Evolutionary conservation across 1,284 basidiomycete species (phyloP).

Genomic region (Tylopilus sp.): DNA sequence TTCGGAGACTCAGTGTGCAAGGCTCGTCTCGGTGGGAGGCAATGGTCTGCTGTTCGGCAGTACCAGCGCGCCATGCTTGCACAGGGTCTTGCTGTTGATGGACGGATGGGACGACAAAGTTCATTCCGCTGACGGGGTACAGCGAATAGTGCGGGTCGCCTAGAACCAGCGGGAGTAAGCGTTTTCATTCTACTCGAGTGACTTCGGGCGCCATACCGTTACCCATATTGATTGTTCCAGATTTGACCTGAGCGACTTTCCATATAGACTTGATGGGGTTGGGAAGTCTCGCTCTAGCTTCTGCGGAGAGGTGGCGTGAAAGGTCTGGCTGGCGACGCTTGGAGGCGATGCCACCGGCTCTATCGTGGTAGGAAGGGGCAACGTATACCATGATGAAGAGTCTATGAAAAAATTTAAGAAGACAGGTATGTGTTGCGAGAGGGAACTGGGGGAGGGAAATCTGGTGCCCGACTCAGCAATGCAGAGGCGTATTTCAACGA

Average conservation of each 20-base stretch:
- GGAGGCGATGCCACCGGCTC: constrained; percentile 14
- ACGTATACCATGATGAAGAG: constrained; percentile 38
- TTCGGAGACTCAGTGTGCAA: constrained; percentile 40
- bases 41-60: constrained; percentile 39
- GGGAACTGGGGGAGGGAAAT: background rate
- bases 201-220: constrained; percentile 31
- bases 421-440: background rate
- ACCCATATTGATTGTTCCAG: constrained; percentile 48
- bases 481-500: constrained; percentile 29
- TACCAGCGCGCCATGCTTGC: constrained; percentile 39
- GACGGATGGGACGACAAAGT: constrained; percentile 45
- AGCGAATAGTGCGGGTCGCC: constrained; percentile 43
- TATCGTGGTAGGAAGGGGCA: constrained; percentile 25
- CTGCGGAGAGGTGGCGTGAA: constrained; percentile 42
- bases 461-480: background rate
- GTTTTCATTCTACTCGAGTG: no score
- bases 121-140: constrained; percentile 42
- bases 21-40: constrained; percentile 42
- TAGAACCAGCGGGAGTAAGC: constrained; percentile 19
- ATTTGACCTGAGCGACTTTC: constrained; percentile 45
- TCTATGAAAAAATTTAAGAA: background rate
- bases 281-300: constrained; percentile 42
- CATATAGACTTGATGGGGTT: constrained; percentile 47
- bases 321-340: constrained; percentile 44
- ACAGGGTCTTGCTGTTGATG: constrained; percentile 36